Percentiles rank a stretch among this genome's conserved stretches.
Evolutionary conservation across 1,139 yeast genomes (phyloP).

Genomic region (Geotrichum macrosporum): DNA sequence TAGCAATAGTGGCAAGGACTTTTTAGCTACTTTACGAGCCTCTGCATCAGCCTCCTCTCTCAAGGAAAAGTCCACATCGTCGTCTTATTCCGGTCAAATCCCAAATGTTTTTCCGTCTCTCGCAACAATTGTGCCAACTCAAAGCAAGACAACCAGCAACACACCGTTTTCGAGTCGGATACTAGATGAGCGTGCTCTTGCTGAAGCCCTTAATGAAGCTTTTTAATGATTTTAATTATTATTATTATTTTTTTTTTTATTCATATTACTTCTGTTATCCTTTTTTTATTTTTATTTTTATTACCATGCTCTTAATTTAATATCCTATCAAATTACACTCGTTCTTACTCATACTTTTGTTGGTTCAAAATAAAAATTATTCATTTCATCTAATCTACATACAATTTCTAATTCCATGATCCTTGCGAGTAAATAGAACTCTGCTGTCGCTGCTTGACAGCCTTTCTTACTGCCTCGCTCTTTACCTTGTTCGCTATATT

Average conservation of each 20-base stretch:
- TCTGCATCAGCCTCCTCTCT: not conserved
- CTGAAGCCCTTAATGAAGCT: constrained; percentile 6
- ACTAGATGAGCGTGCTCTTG: constrained; percentile 5
- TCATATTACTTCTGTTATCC: not conserved
- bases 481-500: constrained; percentile 2
- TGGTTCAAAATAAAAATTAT: not conserved
- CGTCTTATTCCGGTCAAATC: no score
- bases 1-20: not conserved
- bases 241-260: not conserved
- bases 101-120: not conserved
- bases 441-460: constrained; percentile 4
- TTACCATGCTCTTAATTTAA: not conserved
- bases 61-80: not conserved
- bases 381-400: not conserved
- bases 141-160: not conserved
- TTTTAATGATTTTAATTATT: not conserved
- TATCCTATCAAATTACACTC: no score
- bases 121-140: not conserved
- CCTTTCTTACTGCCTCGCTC: constrained; percentile 1
- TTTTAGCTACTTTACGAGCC: not conserved
- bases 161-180: not conserved
- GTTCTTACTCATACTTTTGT: no score
- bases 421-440: constrained; percentile 7
- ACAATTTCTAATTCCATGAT: constrained; percentile 4
- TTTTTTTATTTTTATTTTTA: not conserved